These are phyloP conservation scores for Pleurotus pulmonarius DNA, from an alignment of 768 basidiomycete genomes.

Conservation along the genomic window DNA sequence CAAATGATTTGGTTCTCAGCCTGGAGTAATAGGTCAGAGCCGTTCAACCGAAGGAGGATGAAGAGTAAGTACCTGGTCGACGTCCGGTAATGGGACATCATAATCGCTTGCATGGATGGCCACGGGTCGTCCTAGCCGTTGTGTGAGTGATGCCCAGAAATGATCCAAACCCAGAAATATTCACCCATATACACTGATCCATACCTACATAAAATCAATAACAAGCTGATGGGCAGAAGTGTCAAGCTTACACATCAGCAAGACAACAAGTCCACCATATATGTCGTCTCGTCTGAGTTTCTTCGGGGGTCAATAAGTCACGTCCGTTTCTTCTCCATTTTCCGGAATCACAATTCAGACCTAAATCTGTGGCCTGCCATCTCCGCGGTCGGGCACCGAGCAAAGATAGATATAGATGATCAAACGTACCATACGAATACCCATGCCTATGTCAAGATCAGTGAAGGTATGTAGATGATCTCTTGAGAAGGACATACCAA, in stretches of 20 bases:
- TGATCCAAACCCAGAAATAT: conserved; percentile 6
- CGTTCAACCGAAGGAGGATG: conserved; percentile 18
- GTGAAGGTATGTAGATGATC: conserved; percentile 7
- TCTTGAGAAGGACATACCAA: conserved; percentile 40
- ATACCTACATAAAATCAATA: conserved; percentile 37
- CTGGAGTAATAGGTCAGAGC: conserved; percentile 29
- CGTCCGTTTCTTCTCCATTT: conserved; percentile 66
- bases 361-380: conserved; percentile 70
- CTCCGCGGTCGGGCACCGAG: conserved; percentile 5
- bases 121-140: conserved; percentile 53
- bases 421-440: conserved; percentile 61
- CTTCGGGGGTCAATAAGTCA: conserved; percentile 58
- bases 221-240: background rate
- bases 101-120: conserved; percentile 68
- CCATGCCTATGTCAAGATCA: conserved; percentile 48
- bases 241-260: conserved; percentile 55
- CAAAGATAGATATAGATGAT: conserved; percentile 4
- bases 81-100: conserved; percentile 59
- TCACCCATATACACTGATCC: conserved; percentile 73
- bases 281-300: conserved; percentile 68
- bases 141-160: conserved; percentile 9
- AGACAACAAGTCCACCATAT: conserved; percentile 80
- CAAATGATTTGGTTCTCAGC: conserved; percentile 55
- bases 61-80: conserved; percentile 33
- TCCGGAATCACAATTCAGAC: conserved; percentile 74